Conservation (phyloP, 306 rosid genomes). For the Trifolium subterraneum region DNA sequence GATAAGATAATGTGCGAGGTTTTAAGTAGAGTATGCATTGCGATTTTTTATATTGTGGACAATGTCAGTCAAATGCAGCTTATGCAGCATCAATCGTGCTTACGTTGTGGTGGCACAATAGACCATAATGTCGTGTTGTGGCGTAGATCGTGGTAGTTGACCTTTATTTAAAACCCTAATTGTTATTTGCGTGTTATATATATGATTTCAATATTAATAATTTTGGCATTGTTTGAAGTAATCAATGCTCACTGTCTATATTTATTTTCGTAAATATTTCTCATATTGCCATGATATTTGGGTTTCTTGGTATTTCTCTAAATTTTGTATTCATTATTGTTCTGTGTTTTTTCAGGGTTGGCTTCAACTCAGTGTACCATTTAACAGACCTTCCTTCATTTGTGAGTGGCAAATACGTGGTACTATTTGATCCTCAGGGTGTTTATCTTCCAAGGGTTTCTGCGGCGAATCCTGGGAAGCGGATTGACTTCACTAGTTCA, state of each 20-base stretch:
- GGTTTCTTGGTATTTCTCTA: conserved; percentile 35
- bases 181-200: not conserved
- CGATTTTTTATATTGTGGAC: not conserved
- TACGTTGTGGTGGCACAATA: not conserved
- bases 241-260: not conserved
- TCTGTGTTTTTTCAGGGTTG: conserved; percentile 66
- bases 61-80: not conserved
- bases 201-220: not conserved
- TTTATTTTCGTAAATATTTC: not conserved
- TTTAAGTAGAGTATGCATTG: not conserved
- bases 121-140: not conserved
- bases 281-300: conserved; percentile 24
- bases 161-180: not conserved
- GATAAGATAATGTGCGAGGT: not conserved
- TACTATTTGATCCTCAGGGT: conserved; percentile 95
- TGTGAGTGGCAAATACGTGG: conserved; percentile 92
- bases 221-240: conserved; percentile 10
- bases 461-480: conserved; percentile 92
- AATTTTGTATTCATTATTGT: conserved; percentile 38
- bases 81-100: not conserved
- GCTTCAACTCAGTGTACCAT: conserved; percentile 98
- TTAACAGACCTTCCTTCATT: conserved; percentile 97
- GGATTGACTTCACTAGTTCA: conserved; percentile 82
- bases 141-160: not conserved
- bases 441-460: conserved; percentile 89